These are phyloP conservation scores for Amanita fuliginea DNA, from an alignment of 768 basidiomycete genomes.

Conservation along the genomic window DNA sequence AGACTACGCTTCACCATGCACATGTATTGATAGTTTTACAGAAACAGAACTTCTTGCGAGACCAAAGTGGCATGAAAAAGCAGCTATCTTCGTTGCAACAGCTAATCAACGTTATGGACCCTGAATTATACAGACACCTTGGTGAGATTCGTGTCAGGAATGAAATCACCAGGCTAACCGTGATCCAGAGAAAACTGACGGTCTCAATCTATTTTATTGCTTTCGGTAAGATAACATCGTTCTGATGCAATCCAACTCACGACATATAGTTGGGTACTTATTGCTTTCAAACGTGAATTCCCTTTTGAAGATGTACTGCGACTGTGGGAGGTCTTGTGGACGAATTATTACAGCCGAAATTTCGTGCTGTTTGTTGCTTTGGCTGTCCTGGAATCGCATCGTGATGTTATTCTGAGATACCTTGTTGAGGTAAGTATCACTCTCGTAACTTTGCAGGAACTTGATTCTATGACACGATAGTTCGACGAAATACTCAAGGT, in stretches of 20 bases:
- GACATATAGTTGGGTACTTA: constrained; percentile 67
- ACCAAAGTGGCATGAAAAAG: constrained; percentile 97
- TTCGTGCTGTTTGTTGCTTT: constrained; percentile 94
- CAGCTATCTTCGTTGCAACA: constrained; percentile 86
- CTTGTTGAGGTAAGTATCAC: constrained; percentile 69
- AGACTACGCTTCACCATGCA: constrained; percentile 6
- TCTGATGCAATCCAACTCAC: not conserved
- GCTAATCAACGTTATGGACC: constrained; percentile 88
- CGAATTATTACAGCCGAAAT: constrained; percentile 76
- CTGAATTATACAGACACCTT: constrained; percentile 86
- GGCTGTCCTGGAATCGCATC: constrained; percentile 88
- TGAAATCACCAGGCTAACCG: not conserved
- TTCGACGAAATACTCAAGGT: constrained; percentile 78
- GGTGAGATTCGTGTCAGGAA: constrained; percentile 29
- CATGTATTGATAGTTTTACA: constrained; percentile 18
- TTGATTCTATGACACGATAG: constrained; percentile 21
- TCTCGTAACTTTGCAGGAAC: not conserved
- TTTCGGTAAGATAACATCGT: constrained; percentile 59
- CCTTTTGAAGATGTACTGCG: constrained; percentile 81
- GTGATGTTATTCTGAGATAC: constrained; percentile 92
- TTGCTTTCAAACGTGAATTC: constrained; percentile 95
- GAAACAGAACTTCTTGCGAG: constrained; percentile 92
- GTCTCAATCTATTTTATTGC: constrained; percentile 93
- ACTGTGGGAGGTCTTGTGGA: constrained; percentile 93
- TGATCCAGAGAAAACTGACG: constrained; percentile 70